A percentile compares a stretch with the other conserved stretches of the same genome.
phyloP scores from a whole-genome alignment of 73 alveolate genomes.

The Paramecium tetraurelia region DNA sequence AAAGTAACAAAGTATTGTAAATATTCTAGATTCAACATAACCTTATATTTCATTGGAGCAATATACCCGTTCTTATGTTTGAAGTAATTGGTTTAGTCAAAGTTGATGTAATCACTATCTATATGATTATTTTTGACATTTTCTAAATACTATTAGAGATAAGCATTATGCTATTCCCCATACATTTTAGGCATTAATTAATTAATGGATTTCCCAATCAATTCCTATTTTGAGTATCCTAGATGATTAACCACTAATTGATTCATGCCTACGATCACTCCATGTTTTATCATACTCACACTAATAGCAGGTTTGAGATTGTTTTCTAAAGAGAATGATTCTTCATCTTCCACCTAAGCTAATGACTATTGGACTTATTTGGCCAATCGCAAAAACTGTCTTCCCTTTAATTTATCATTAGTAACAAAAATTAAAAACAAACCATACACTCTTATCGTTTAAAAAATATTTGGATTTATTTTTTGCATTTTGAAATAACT shows the following conservation, averaged over 20 bases:
- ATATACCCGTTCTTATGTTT: conserved; percentile 53
- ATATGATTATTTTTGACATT: not conserved
- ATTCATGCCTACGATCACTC: conserved; percentile 8
- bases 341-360: conserved; percentile 14
- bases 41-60: conserved; percentile 34
- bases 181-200: conserved; percentile 37
- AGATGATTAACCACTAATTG: conserved; percentile 21
- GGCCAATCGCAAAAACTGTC: not conserved
- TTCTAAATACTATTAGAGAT: not conserved
- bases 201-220: not conserved
- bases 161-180: conserved; percentile 29
- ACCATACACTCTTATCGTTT: not conserved
- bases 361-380: not conserved
- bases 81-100: not conserved
- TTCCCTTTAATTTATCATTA: not conserved
- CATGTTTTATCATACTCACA: not conserved
- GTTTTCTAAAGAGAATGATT: not conserved
- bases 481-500: conserved; percentile 31
- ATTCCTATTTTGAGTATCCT: conserved; percentile 55
- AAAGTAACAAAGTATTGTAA: not conserved
- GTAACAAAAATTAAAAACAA: not conserved
- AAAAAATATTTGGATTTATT: not conserved
- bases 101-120: conserved; percentile 6
- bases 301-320: conserved; percentile 18
- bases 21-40: not conserved